Evolutionary conservation across 148 eudicot species (phyloP).

Genomic region (Linanthus parryae): DNA sequence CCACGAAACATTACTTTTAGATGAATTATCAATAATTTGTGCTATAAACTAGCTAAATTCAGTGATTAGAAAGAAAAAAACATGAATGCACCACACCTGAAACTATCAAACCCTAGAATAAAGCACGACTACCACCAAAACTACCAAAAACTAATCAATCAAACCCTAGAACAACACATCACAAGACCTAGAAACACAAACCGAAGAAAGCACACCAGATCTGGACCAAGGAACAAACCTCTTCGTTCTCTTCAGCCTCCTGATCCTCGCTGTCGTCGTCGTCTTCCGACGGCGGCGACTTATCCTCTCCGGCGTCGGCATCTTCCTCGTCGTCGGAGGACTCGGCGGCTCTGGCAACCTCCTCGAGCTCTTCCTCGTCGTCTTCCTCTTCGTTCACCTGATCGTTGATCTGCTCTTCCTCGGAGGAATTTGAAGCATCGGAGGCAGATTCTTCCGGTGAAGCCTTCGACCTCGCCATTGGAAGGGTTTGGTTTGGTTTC

Average conservation of each 20-base stretch:
- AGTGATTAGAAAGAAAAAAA: too few relatives aligned
- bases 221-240: constrained; percentile 2
- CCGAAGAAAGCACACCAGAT: not conserved
- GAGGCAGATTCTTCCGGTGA: constrained; percentile 31
- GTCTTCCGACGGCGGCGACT: constrained; percentile 1
- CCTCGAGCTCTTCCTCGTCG: constrained; percentile 68
- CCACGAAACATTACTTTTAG: too few relatives aligned
- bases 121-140: too few relatives aligned
- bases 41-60: too few relatives aligned
- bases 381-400: constrained; percentile 47
- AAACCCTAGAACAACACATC: too few relatives aligned
- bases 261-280: constrained; percentile 19
- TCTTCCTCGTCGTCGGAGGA: constrained; percentile 28
- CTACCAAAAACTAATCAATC: too few relatives aligned
- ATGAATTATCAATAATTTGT: too few relatives aligned
- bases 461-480: constrained; percentile 20
- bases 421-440: constrained; percentile 37
- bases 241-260: constrained; percentile 26
- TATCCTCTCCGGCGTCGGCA: constrained; percentile 5
- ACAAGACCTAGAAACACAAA: not conserved
- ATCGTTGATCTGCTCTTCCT: constrained; percentile 42
- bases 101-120: too few relatives aligned
- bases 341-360: constrained; percentile 45
- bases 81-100: too few relatives aligned
- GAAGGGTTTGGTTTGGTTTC: constrained; percentile 47